Evolutionary conservation across 306 rosid species (phyloP).

Genomic region (Dalbergia oliveri): DNA sequence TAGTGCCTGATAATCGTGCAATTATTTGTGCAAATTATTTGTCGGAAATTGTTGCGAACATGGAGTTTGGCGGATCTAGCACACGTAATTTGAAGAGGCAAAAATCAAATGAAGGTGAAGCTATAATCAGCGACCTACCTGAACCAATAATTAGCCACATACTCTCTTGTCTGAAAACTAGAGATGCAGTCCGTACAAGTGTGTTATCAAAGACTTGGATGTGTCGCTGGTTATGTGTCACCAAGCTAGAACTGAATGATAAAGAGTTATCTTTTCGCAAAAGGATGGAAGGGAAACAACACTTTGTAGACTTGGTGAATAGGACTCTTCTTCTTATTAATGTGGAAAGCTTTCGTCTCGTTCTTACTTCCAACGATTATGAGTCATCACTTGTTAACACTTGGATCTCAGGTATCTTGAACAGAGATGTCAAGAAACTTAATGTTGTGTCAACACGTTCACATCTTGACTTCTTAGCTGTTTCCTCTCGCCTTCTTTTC

Average conservation of each 20-base stretch:
- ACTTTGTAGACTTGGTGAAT: not conserved
- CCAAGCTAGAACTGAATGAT: slow-evolving; percentile 1
- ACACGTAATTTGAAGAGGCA: not conserved
- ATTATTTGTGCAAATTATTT: too few relatives aligned
- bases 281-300: not conserved
- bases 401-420: not conserved
- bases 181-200: slow-evolving; percentile 33
- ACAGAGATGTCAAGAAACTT: not conserved
- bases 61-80: too few relatives aligned
- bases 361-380: not conserved
- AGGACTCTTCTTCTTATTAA: not conserved
- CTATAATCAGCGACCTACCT: slow-evolving; percentile 33
- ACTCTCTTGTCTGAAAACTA: slow-evolving; percentile 23
- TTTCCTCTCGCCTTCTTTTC: not conserved
- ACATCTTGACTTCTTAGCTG: too few relatives aligned
- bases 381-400: not conserved
- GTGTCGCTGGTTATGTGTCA: slow-evolving; percentile 27
- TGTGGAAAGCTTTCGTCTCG: slow-evolving; percentile 11
- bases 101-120: not conserved
- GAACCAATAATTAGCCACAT: slow-evolving; percentile 5
- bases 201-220: slow-evolving; percentile 37
- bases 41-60: too few relatives aligned
- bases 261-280: not conserved
- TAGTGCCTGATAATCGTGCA: too few relatives aligned
- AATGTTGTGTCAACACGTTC: not conserved